phyloP scores from a whole-genome alignment of 176 grass and related monocot species.

The Dactylis glomerata region DNA sequence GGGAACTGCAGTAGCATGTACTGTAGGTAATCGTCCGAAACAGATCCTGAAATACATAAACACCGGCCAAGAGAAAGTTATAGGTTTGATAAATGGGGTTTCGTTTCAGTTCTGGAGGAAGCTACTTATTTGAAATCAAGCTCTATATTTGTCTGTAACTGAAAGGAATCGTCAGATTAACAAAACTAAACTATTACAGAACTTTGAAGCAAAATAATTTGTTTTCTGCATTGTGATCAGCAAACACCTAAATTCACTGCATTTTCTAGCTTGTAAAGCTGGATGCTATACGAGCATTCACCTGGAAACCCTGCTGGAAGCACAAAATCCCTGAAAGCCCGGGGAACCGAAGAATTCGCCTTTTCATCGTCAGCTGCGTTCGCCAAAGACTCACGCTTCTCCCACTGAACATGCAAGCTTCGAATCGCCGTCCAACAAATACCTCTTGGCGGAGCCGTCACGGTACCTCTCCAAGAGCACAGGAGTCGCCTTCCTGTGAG shows the following conservation, averaged over 20 bases:
- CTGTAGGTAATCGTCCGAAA: constrained; percentile 87
- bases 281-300: constrained; percentile 12
- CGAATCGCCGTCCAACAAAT: constrained; percentile 41
- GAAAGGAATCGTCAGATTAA: not conserved
- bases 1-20: constrained; percentile 94
- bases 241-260: not conserved
- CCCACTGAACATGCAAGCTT: constrained; percentile 45
- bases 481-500: constrained; percentile 39
- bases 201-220: not conserved
- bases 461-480: constrained; percentile 74
- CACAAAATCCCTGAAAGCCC: constrained; percentile 58
- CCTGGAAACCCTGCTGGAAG: constrained; percentile 87
- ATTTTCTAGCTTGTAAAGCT: not conserved
- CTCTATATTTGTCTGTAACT: not conserved
- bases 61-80: not conserved
- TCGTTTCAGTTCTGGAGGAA: not conserved
- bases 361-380: constrained; percentile 25
- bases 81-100: not conserved
- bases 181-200: not conserved
- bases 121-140: not conserved
- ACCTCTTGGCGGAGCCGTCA: constrained; percentile 71
- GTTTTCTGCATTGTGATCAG: not conserved
- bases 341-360: constrained; percentile 34
- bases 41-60: constrained; percentile 52
- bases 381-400: constrained; percentile 20